A percentile compares a stretch with the other conserved stretches of the same genome.
phyloP scores from a whole-genome alignment of 2,329 filamentous ascomycete genomes.

The Xylaria sp. region DNA sequence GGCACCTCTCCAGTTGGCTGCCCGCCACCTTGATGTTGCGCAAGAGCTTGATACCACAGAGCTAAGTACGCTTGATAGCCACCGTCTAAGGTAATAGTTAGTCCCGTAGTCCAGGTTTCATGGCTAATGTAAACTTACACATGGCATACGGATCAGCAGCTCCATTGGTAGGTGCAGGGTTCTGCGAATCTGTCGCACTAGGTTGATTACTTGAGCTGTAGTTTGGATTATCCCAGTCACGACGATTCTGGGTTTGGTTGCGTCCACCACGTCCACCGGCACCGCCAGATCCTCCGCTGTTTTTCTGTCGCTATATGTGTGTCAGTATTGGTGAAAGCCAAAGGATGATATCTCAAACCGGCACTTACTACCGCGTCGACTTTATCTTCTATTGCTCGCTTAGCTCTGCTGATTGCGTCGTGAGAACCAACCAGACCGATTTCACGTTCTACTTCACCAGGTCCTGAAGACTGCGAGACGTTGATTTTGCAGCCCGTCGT shows the following conservation, averaged over 20 bases:
- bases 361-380: constrained; percentile 82
- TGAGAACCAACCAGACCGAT: constrained; percentile 82
- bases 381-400: constrained; percentile 87
- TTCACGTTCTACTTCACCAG: constrained; percentile 79
- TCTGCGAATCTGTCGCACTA: constrained; percentile 45
- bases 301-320: constrained; percentile 57
- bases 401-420: constrained; percentile 79
- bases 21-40: constrained; percentile 50
- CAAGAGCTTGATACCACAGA: constrained; percentile 77
- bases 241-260: constrained; percentile 48
- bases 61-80: constrained; percentile 82
- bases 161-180: constrained; percentile 53
- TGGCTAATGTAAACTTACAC: constrained; percentile 57
- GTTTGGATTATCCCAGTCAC: constrained; percentile 61
- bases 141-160: constrained; percentile 75
- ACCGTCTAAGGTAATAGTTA: constrained; percentile 61
- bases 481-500: constrained; percentile 93
- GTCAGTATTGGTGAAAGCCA: constrained; percentile 40
- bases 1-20: constrained; percentile 44
- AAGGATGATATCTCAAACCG: neutral
- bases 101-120: constrained; percentile 21
- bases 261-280: constrained; percentile 49
- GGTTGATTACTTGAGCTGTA: constrained; percentile 53
- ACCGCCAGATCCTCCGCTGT: constrained; percentile 53
- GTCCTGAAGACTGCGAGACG: constrained; percentile 79